Evolutionary conservation across 2,329 filamentous ascomycete genomes (phyloP), one percentile per base, ranked within the genome.

Genomic region (Monilinia fructicola): DNA sequence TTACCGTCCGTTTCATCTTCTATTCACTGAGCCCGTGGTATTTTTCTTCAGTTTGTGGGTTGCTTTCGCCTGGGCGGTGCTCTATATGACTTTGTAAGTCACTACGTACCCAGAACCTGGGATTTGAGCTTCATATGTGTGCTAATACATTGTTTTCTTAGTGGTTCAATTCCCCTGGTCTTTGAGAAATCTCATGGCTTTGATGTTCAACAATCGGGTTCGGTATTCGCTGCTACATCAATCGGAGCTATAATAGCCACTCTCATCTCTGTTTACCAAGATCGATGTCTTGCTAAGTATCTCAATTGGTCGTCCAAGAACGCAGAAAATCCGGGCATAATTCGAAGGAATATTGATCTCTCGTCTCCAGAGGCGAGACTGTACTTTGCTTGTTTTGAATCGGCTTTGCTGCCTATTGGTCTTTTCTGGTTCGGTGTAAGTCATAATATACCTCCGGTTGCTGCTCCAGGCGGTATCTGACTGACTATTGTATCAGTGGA

Each of bases 21-120:
- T 93, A 21, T 79, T 89, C 70, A 93, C 90, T 0, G 90, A 93
- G 71, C 88, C 90, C 0, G 88, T 92, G 12, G 90, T 93, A 18
- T 92, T 93, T 78, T 92, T 86, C 80, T 97, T 97, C 80, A 92
- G 90, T 0, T 81, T 96, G 0, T 97, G 93, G 93, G 89, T 93
- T 0, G 84, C 91, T 0, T 97, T 97, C 77, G 89, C 89, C 26
- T 97, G 93, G 93, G 92, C 90, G 0, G 85, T 96, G 0, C 84
- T 97, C 0, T 97, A 97, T 77, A 81, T 97, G 23, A 92, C 90
- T 16, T 94, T 97, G 64, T 65, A 53, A 65, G 64, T 61, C 28
- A 16, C 12, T 44, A 14, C 2, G 3, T 35, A 14, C 10, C 23
- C 12, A 26, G 23, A 4, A 6, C 38, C 4, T 61, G 10, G 2